These are phyloP conservation scores for Trichosporon sp. DNA, from an alignment of 1,284 basidiomycete species.

Conservation along the genomic window DNA sequence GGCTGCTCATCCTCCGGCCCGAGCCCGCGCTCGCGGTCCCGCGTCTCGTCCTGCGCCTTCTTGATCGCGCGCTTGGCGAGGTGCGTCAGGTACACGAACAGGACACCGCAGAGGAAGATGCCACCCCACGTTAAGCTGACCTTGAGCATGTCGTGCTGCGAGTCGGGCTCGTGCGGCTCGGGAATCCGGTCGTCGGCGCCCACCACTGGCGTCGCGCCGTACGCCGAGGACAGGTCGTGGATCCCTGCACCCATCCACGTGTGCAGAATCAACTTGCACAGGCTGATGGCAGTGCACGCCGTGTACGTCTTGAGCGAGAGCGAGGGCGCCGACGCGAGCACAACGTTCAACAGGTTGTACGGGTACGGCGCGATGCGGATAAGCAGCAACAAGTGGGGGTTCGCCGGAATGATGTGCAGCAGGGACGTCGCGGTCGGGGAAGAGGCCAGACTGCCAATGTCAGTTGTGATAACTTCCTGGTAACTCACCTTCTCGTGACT, in stretches of 20 bases:
- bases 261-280: constrained; percentile 52
- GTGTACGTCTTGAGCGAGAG: constrained; percentile 52
- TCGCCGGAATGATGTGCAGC: constrained; percentile 42
- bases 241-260: constrained; percentile 43
- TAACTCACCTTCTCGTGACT: constrained; percentile 37
- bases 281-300: constrained; percentile 52
- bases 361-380: constrained; percentile 54
- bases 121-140: constrained; percentile 40
- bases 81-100: constrained; percentile 53
- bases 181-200: not conserved
- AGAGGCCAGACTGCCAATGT: constrained; percentile 27
- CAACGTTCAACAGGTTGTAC: constrained; percentile 55
- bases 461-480: not conserved
- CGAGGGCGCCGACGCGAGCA: constrained; percentile 53
- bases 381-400: constrained; percentile 52
- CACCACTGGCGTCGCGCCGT: not conserved
- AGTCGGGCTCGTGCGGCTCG: constrained; percentile 10
- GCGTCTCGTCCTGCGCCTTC: constrained; percentile 34
- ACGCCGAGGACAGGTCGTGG: constrained; percentile 34
- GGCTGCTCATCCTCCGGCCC: constrained; percentile 21
- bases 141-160: constrained; percentile 30
- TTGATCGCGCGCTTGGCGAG: constrained; percentile 49
- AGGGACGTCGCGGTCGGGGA: constrained; percentile 42
- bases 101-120: constrained; percentile 48
- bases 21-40: not conserved